Evolutionary conservation across 352 stramenopile genomes (phyloP), one percentile per base, ranked within the genome.

Genomic region (Phytophthora hybrid): DNA sequence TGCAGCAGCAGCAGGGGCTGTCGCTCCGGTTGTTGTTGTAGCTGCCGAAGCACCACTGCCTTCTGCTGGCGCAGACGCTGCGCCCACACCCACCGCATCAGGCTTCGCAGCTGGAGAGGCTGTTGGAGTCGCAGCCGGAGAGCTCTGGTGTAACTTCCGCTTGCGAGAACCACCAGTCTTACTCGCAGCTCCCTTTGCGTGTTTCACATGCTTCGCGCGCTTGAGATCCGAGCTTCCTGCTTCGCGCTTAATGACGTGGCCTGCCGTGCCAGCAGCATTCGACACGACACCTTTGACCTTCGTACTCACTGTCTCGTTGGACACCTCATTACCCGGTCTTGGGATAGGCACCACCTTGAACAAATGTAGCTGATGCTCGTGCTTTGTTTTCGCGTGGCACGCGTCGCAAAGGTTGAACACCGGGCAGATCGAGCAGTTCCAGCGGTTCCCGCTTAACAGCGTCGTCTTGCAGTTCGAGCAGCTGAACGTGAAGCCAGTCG

Each of bases 401-500:
- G 95, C 84, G 39, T 98, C 89, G 70, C 97, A 99, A 39, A 98
- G 87, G 71, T 99, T 98, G 76, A 98, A 99, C 49, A 99, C 93
- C 18, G 93, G 92, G 74, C 97, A 99, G 32, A 97, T 98, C 1
- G 94, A 97, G 72, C 97, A 99, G 74, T 99, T 98, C 88, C 95
- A 99, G 21, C 96, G 90, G 63, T 98, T 97, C 6, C 97, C 97
- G 70, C 84, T 89, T n/a, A 98, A 80, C 71, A 99, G 93, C 68
- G 98, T 97, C 39, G 90, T 86, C 49, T 96, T 96, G 80, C 97
- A 99, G 14, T 93, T 87, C 4, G 89, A 95, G 81, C 98, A 99
- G 65, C 98, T 97, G 66, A 98, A 98, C 46, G 98, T 97, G 84
- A 99, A 99, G 46, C 98, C 98, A 11, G 97, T 98, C 39, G 96